phyloP scores from a whole-genome alignment of 2,329 filamentous ascomycete genomes.

The Aspergillus sp. region DNA sequence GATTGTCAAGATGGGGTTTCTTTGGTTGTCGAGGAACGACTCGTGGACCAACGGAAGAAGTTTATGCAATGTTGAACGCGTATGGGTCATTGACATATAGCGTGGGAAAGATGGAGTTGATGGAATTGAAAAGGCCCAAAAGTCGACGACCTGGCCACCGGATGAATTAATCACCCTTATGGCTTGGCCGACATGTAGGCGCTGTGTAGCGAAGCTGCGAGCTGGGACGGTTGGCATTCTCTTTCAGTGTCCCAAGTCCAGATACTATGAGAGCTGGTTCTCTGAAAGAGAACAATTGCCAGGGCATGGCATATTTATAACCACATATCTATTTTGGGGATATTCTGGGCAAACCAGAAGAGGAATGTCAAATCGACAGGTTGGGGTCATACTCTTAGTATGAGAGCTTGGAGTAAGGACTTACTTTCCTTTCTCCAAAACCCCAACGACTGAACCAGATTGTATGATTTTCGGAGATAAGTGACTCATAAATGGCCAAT shows the following conservation, averaged over 20 bases:
- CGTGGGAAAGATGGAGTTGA: background rate
- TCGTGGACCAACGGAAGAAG: background rate
- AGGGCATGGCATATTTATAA: too few species aligned
- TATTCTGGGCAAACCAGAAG: too few species aligned
- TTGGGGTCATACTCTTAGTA: too few species aligned
- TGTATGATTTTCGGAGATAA: too few species aligned
- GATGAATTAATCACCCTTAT: constrained; percentile 48
- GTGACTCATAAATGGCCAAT: too few species aligned
- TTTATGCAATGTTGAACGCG: background rate
- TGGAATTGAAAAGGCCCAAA: constrained; percentile 43
- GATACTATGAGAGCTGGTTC: too few species aligned
- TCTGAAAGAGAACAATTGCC: too few species aligned
- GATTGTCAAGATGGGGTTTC: constrained; percentile 37
- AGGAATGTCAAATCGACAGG: too few species aligned
- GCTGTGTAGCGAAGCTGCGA: background rate
- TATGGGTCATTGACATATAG: background rate
- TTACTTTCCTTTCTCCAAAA: too few species aligned
- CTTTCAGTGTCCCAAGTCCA: background rate
- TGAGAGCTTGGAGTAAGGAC: too few species aligned
- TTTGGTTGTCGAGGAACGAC: constrained; percentile 20
- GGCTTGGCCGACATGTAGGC: background rate
- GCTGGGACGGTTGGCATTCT: background rate
- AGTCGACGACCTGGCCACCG: constrained; percentile 51
- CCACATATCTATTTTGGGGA: too few species aligned
- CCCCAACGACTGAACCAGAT: too few species aligned